Percentiles rank a stretch among this genome's conserved stretches.
phyloP scores from a whole-genome alignment of 1,284 basidiomycete species.

The Trametes polyzona region DNA sequence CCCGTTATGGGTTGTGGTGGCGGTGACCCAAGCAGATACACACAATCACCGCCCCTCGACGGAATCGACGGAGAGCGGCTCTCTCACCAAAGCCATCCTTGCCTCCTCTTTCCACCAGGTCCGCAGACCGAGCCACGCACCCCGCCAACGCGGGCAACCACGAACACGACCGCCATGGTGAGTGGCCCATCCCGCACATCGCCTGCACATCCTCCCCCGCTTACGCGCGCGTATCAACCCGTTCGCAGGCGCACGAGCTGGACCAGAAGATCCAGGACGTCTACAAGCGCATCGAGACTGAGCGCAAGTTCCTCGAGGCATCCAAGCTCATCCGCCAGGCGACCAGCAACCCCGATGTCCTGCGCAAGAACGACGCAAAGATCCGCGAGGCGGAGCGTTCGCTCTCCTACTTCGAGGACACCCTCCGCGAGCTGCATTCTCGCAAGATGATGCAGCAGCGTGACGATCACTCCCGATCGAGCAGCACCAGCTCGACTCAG shows the following conservation, averaged over 20 bases:
- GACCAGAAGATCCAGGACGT: conserved; percentile 94
- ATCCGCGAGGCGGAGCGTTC: conserved; percentile 88
- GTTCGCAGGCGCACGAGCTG: conserved; percentile 57
- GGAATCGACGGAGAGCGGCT: conserved; percentile 3
- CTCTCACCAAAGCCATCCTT: conserved; percentile 14
- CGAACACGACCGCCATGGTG: conserved; percentile 32
- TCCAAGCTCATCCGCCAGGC: conserved; percentile 81
- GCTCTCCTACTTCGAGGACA: conserved; percentile 87
- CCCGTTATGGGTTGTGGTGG: conserved; percentile 18
- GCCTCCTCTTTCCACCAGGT: conserved; percentile 3
- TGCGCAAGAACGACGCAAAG: conserved; percentile 81
- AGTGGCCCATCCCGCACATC: conserved; percentile 14
- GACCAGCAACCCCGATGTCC: conserved; percentile 86
- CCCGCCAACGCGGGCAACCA: conserved; percentile 26
- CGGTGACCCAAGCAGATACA: conserved; percentile 33
- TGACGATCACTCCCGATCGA: conserved; percentile 58
- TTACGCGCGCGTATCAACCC: conserved; percentile 9
- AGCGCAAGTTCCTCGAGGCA: conserved; percentile 91
- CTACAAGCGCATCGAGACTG: conserved; percentile 87
- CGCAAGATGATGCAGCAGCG: conserved; percentile 68
- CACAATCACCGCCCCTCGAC: conserved; percentile 34
- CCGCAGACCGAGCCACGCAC: conserved; percentile 19
- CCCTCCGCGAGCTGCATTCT: conserved; percentile 81
- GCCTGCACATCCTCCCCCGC: conserved; percentile 7
- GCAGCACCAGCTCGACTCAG: conserved; percentile 41